phyloP scores from a whole-genome alignment of 352 stramenopile species.

The Plasmopara viticola region DNA sequence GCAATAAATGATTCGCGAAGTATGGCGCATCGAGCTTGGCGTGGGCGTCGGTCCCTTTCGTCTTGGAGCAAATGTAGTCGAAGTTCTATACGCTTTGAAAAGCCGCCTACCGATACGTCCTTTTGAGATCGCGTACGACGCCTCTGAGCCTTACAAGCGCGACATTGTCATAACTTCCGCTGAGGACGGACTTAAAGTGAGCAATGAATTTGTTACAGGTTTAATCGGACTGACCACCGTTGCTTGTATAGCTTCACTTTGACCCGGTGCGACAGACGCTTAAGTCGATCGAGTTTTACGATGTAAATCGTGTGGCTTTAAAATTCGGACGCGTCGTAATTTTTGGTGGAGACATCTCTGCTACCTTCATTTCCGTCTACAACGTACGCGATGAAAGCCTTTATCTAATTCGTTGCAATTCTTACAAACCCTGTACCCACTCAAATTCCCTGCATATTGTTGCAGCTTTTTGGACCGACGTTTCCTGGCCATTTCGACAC shows the following conservation, averaged over 20 bases:
- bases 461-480: constrained; percentile 79
- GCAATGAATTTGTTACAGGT: background rate
- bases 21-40: constrained; percentile 82
- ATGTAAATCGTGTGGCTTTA: constrained; percentile 65
- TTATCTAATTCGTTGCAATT: background rate
- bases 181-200: constrained; percentile 57
- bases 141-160: constrained; percentile 50
- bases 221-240: background rate
- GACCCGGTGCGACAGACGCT: constrained; percentile 64
- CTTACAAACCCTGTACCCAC: background rate
- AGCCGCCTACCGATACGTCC: constrained; percentile 58
- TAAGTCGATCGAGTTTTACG: constrained; percentile 71
- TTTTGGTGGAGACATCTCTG: constrained; percentile 67
- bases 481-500: constrained; percentile 72
- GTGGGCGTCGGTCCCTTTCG: constrained; percentile 70
- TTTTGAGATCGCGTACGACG: constrained; percentile 78
- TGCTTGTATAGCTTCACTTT: constrained; percentile 46
- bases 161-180: constrained; percentile 56
- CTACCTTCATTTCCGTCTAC: constrained; percentile 86
- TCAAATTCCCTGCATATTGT: background rate
- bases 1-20: constrained; percentile 52
- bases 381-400: constrained; percentile 38
- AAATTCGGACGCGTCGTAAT: constrained; percentile 81
- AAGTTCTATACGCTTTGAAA: constrained; percentile 75
- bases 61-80: constrained; percentile 63